A percentile compares a stretch with the other conserved stretches of the same genome.
Evolutionary conservation across 768 basidiomycete genomes (phyloP).

Genomic region (Pisolithus marmoratus): DNA sequence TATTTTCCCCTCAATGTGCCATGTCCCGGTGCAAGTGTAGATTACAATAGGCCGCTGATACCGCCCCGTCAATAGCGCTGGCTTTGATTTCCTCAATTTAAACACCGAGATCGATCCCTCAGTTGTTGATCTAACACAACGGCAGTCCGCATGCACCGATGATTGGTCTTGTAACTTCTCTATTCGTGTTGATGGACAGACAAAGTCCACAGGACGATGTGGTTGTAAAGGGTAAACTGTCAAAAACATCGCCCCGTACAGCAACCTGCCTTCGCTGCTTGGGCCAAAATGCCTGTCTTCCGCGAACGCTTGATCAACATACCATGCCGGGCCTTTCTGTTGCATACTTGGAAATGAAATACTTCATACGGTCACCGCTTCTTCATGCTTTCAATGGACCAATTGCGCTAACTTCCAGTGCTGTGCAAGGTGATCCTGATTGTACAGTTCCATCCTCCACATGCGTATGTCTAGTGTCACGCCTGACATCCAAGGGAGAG

Average conservation of each 20-base stretch:
- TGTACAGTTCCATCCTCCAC: constrained; percentile 69
- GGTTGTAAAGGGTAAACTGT: constrained; percentile 64
- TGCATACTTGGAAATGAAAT: constrained; percentile 82
- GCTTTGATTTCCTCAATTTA: constrained; percentile 89
- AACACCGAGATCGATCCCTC: constrained; percentile 78
- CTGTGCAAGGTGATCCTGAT: constrained; percentile 44
- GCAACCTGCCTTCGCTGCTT: constrained; percentile 50
- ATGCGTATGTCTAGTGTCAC: constrained; percentile 74
- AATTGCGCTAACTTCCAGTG: constrained; percentile 9
- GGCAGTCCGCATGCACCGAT: too few relatives aligned
- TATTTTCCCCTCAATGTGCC: too few relatives aligned
- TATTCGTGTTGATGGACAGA: neutral
- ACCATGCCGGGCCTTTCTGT: constrained; percentile 89
- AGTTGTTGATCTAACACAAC: too few relatives aligned
- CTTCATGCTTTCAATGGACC: neutral
- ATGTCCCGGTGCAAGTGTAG: too few relatives aligned
- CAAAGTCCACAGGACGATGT: constrained; percentile 50
- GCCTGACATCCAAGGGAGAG: constrained; percentile 65
- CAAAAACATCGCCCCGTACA: constrained; percentile 48
- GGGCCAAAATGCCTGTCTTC: constrained; percentile 53
- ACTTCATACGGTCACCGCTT: constrained; percentile 54
- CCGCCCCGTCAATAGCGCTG: constrained; percentile 18
- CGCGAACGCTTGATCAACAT: constrained; percentile 92
- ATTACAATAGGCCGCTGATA: too few relatives aligned
- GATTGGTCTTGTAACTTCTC: too few relatives aligned